Evolutionary conservation across 805 yeast genomes (phyloP), one percentile per base, ranked within the genome.

Genomic region (Wickerhamomyces mucosus): DNA sequence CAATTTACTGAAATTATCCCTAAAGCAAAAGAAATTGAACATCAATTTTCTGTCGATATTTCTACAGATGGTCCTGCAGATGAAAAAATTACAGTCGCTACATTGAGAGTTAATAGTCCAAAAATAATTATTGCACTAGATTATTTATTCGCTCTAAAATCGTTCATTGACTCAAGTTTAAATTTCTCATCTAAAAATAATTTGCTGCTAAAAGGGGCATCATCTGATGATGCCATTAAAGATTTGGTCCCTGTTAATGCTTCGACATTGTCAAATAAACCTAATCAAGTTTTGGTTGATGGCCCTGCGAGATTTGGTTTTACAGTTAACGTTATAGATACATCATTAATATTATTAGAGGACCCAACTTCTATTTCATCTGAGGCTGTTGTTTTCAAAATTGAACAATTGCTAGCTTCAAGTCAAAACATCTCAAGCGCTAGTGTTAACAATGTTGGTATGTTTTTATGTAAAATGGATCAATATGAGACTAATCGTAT

Each of bases 351-450:
- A 14, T 56, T 92, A 19, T 56, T 92, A 26, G 95, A 95, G 0
- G 82, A 89, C 50, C 83, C 95, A 0, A 66, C 78, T 1, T 61
- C 66, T 7, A 50, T 56, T 3, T 67, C 75, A 38, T 73, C 95
- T 0, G 95, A 88, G 45, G 97, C 97, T 0, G 69, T 89, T 38
- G 96, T 89, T 2, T 79, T 92, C 59, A 82, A 83, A 46, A 74
- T 86, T 11, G 94, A 80, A 37, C 95, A 88, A 47, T 55, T 86
- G 3, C 58, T 78, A 27, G 50, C 83, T 4, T 69, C 89, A 0
- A 73, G 79, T 36, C 86, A 80, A 46, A 72, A 75, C 35, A 72
- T 78, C 4, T 55, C 69, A 0, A 69, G 89, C 0, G 50, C 86
- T 6, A 73, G 82, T 18, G 78, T 83, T 0, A 70, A 77, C 40